Evolutionary conservation across 129 eudicot species (phyloP), one percentile per base, ranked within the genome.

Genomic region (Gnaphalium uliginosum): DNA sequence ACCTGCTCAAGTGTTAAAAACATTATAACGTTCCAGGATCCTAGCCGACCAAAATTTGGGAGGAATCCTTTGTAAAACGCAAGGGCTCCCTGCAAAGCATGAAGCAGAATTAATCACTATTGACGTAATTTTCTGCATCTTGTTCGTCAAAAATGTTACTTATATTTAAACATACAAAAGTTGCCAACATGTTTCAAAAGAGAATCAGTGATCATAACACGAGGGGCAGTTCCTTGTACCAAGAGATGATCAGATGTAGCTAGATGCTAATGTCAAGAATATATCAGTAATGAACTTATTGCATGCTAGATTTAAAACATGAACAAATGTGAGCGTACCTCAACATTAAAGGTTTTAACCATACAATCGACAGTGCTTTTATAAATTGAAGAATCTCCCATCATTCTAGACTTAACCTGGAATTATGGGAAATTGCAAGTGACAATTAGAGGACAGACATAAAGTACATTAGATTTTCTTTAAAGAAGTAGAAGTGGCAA

Each of bases 321-420:
- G 74, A 70, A 43, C 10, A 5, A 66, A 33, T 15, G 21, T 27
- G 57, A 29, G 8, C 23, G 32, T 87, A 92, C 98, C 96, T 92
- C 98, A 50, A 53, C 84, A 65, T 79, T 86, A 69, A 92, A 80
- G 48, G 96, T 92, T 85, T 84, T 89, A 73, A 87, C 71, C 81
- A 89, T 85, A 84, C 98, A 92, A 69, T 92, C 98, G 15, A 87
- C 25, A 27, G 89, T 81, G 81, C 88, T 85, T 86, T 75, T 87
- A 86, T 89, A 92, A 69, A 78, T 80, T 9, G 96, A 85, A 58
- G 96, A 85, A 63, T 87, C 98, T 67, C 98, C 98, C 98, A 92
- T 92, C 98, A 92, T 89, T 87, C 98, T 89, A 60, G 98, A 92
- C 82, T 92, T 92, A 61, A 92, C 94, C 98, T 92, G 87, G 50